A percentile compares a stretch with the other conserved stretches of the same genome.
phyloP scores from a whole-genome alignment of 2,329 filamentous ascomycete species.

The Neofusicoccum sp. region DNA sequence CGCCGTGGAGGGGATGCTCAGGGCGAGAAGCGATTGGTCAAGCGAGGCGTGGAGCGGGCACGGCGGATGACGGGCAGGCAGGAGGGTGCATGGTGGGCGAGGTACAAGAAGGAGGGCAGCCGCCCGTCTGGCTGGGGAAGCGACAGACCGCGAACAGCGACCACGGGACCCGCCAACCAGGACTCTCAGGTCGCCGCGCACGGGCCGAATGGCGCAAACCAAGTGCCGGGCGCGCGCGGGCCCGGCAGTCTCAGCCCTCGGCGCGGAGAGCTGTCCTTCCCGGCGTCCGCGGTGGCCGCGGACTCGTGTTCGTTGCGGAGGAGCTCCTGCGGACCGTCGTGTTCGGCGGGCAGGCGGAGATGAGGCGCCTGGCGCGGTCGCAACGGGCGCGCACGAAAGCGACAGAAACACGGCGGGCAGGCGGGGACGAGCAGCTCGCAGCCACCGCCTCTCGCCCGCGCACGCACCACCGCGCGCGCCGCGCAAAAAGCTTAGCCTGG shows the following conservation, averaged over 20 bases:
- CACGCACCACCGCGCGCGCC: background rate
- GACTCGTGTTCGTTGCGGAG: background rate
- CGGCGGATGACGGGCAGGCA: background rate
- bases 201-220: background rate
- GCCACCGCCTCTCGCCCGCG: background rate
- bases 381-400: constrained; percentile 31
- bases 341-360: constrained; percentile 40
- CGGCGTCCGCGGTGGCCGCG: background rate
- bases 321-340: no score
- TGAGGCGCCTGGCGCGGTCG: constrained; percentile 57
- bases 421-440: background rate
- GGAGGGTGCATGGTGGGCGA: background rate
- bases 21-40: no score
- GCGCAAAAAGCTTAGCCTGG: background rate
- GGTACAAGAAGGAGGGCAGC: background rate
- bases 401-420: constrained; percentile 33
- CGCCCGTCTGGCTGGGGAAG: background rate
- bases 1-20: no score
- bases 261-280: background rate
- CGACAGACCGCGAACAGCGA: background rate
- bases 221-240: background rate
- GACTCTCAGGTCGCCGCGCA: background rate
- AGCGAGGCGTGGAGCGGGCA: no score
- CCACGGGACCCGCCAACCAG: background rate
- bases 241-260: no score